Evolutionary conservation across 805 yeast genomes (phyloP), one percentile per base, ranked within the genome.

Genomic region (Myxozyma geophila): DNA sequence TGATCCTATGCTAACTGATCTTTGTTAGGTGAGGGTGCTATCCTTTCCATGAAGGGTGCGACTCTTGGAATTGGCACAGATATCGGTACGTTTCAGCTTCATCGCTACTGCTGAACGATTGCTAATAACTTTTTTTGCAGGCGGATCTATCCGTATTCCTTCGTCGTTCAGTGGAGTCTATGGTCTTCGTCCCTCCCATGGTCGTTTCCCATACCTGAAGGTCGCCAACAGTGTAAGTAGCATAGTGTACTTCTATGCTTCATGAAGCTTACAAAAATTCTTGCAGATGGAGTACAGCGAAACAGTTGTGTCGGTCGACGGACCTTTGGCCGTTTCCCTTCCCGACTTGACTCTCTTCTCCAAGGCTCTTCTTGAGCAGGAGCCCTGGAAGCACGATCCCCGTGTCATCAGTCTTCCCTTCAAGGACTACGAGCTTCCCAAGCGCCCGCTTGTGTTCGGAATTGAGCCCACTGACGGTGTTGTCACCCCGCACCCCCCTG

Each of bases 171-270:
- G 78, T 43, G 79, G 79, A 54, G 71, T 81, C 43, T 84, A 78
- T 70, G 90, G 89, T 17, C 74, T 87, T 61, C 81, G 88, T 70
- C 89, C 90, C 36, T 78, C 88, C 5, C 78, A 85, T 3, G 82
- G 83, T 73, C 80, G 90, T 74, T 77, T 85, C 41, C 72, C 77
- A 60, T 81, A 53, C 84, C 78, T 70, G 90, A 90, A 2, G 57
- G 68, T 65, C 17, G 68, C 67, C 41, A 65, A 65, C 59, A 65
- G 68, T 64, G 67, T 63, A 55, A 17, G 66, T 49, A 49, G 76
- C 0, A 73, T 81, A 6, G 75, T 74, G 61, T 81, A 81, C 7
- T 70, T 83, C 3, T 55, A 77, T 78, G 59, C 81, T 82, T 3
- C 74, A 76, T 35, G 71, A 68, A 17, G 68, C 74, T 6, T 67